Base-by-base conservation (phyloP, 352 stramenopile genomes). In the Globisporangium barbulae region DNA sequence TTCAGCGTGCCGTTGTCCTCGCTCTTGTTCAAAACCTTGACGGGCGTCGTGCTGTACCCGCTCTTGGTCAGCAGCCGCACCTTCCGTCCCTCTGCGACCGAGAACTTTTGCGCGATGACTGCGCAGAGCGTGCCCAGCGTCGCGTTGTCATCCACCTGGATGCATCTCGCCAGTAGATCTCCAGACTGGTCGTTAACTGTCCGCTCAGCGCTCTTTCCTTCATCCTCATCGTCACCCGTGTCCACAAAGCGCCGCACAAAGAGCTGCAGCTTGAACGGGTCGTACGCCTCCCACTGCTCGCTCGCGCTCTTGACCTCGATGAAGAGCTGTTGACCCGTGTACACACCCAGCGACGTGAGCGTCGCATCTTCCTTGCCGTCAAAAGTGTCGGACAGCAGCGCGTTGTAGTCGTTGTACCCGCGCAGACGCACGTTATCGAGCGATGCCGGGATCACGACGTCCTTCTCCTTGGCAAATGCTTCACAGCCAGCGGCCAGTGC, bases 351-450 rank as follows among this genome's bases (percentile, higher is more conserved):
- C 7, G 81, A 72, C 21, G 71, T 70, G 15, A 92, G 69, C 0
- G 78, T 78, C 66, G 78, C 77, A 28, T 84, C 67, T 35, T 91
- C 78, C 47, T 78, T 74, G 19, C 72, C 72, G 49, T 81, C 76
- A 60, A 83, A 92, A 9, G 81, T 83, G 35, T 92, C 82, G 0
- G 72, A 85, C 3, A 91, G 61, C 33, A 91, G 53, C 19, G 75
- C 79, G 25, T 80, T 91, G 66, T 94, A 94, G 39, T 92, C 83
- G 48, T 89, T 92, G 68, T 91, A 94, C 8, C 73, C 71, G 0
- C 85, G 79, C 30, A 94, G 63, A 4, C 85, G 75, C 31, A 87
- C 79, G 60, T 91, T 90, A 21, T 74, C 68, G 8, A 85, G 61
- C 22, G 71, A 77, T 25, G 77, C 74, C 28, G 88, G 73, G 12